These are phyloP conservation scores for Trypanosoma conorhini DNA, from an alignment of 208 protist genomes.

Conservation along the genomic window DNA sequence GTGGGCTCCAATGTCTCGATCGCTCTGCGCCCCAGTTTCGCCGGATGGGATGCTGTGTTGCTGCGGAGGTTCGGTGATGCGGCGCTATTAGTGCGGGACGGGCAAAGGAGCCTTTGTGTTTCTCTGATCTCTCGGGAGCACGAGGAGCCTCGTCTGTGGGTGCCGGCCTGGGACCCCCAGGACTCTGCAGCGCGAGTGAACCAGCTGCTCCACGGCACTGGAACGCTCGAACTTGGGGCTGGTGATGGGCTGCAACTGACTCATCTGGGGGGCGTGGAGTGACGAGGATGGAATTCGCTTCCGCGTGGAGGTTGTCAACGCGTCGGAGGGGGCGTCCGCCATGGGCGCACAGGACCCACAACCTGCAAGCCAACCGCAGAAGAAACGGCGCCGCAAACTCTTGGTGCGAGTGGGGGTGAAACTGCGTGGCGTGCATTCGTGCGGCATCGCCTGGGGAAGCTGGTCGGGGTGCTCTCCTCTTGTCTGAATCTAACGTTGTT, in stretches of 20 bases:
- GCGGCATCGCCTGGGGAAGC: conserved; percentile 5
- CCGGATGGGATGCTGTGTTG: conserved; percentile 5
- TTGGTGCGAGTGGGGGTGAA: neutral
- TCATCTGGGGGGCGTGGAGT: conserved; percentile 4
- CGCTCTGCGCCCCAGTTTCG: conserved; percentile 21
- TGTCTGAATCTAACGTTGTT: neutral
- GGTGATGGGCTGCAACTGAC: conserved; percentile 31
- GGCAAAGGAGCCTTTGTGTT: conserved; percentile 7
- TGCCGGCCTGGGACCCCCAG: conserved; percentile 21
- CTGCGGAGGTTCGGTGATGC: conserved; percentile 26
- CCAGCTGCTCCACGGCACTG: conserved; percentile 22
- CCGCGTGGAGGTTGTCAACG: conserved; percentile 10
- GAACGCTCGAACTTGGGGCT: conserved; percentile 21
- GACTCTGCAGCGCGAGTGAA: conserved; percentile 27
- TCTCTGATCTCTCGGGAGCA: conserved; percentile 2
- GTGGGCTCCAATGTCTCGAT: neutral
- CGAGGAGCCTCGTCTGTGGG: conserved; percentile 3
- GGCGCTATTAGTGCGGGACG: conserved; percentile 34
- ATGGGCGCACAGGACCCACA: neutral
- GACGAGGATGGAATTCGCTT: conserved; percentile 17
- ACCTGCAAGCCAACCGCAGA: neutral
- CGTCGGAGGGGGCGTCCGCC: neutral
- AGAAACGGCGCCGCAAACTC: neutral
- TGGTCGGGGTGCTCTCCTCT: conserved; percentile 8
- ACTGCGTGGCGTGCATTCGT: conserved; percentile 16